Conservation (phyloP, 1,284 basidiomycete genomes). For the Entoloma clypeatum region DNA sequence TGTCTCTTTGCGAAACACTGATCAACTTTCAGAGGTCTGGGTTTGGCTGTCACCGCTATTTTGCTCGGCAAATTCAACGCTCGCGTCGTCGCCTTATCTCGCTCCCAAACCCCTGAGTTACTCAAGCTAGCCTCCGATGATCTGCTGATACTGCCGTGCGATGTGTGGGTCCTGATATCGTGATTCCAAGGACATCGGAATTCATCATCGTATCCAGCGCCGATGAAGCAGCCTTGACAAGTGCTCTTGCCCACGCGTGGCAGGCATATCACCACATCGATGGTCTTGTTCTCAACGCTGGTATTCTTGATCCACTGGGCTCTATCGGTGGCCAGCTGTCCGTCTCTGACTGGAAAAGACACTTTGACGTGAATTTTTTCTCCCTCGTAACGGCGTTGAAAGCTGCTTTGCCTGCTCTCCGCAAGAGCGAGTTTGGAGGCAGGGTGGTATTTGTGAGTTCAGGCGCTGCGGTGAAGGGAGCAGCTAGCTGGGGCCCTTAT, state of each 20-base stretch:
- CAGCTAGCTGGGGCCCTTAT: conserved; percentile 73
- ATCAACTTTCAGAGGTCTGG: conserved; percentile 64
- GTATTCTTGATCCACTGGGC: conserved; percentile 48
- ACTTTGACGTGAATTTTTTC: conserved; percentile 84
- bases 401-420: conserved; percentile 62
- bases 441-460: conserved; percentile 78
- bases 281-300: conserved; percentile 79
- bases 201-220: conserved; percentile 37
- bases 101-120: conserved; percentile 64
- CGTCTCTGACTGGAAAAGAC: conserved; percentile 49
- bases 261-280: conserved; percentile 63
- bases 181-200: conserved; percentile 14
- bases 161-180: conserved; percentile 52
- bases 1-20: conserved; percentile 4
- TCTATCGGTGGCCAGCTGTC: conserved; percentile 38
- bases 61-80: conserved; percentile 60
- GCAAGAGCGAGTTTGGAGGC: conserved; percentile 56
- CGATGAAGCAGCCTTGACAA: conserved; percentile 52
- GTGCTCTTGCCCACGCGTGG: conserved; percentile 45
- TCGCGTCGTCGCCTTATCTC: conserved; percentile 73
- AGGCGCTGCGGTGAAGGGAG: conserved; percentile 72
- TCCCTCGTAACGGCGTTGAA: conserved; percentile 69
- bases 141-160: conserved; percentile 61
- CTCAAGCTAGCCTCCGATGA: conserved; percentile 45
- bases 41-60: conserved; percentile 65